phyloP scores from a whole-genome alignment of 116 monocot genomes.

The Cymodocea nodosa region DNA sequence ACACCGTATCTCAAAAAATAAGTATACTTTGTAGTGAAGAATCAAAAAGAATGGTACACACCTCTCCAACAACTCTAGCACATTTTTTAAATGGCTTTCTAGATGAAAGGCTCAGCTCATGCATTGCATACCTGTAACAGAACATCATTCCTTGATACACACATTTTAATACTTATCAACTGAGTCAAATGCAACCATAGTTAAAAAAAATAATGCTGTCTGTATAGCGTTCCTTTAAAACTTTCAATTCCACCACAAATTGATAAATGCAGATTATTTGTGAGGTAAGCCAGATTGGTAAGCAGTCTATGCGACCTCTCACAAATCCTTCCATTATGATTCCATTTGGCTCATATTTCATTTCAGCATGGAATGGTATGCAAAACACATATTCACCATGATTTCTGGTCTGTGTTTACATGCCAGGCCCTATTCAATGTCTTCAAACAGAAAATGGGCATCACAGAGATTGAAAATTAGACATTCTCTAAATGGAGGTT shows the following conservation, averaged over 20 bases:
- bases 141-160: not conserved
- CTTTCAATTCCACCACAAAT: too few relatives aligned
- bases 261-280: too few relatives aligned
- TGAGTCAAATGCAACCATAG: not conserved
- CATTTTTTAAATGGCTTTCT: slow-evolving; percentile 90
- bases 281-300: too few relatives aligned
- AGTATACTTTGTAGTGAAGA: not conserved
- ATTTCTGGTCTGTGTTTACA: too few relatives aligned
- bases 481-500: not conserved
- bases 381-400: too few relatives aligned
- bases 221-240: too few relatives aligned
- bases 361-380: too few relatives aligned
- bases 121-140: slow-evolving; percentile 74
- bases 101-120: slow-evolving; percentile 91
- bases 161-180: not conserved
- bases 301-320: too few relatives aligned
- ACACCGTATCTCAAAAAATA: not conserved
- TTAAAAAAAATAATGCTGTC: not conserved
- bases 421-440: too few relatives aligned
- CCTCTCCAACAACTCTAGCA: slow-evolving; percentile 99
- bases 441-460: too few relatives aligned
- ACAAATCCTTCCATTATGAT: too few relatives aligned
- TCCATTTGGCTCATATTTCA: too few relatives aligned
- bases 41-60: not conserved
- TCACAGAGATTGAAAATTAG: not conserved